phyloP scores from a whole-genome alignment of 306 rosid genomes.

The Trifolium dubium region DNA sequence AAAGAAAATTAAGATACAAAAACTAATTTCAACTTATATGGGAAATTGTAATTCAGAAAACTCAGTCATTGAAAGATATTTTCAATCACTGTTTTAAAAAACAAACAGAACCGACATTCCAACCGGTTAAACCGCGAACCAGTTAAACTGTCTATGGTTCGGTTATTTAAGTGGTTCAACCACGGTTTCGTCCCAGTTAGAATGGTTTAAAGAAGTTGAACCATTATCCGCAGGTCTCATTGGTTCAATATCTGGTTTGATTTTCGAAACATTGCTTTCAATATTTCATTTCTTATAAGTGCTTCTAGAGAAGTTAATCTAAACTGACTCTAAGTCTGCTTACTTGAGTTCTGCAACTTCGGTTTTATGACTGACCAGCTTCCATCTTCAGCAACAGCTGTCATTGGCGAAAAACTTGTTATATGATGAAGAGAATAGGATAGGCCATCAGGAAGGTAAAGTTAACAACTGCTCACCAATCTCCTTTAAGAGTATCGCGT shows the following conservation, averaged over 20 bases:
- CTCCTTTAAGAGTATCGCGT: constrained; percentile 79
- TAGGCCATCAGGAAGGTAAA: constrained; percentile 32
- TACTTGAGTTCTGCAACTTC: constrained; percentile 55
- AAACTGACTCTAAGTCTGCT: constrained; percentile 28
- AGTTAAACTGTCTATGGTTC: too few species aligned
- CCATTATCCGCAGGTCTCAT: too few species aligned
- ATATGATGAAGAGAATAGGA: constrained; percentile 33
- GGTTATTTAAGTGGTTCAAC: too few species aligned
- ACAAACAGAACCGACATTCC: too few species aligned
- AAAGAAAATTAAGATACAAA: neutral
- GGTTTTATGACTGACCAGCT: constrained; percentile 84
- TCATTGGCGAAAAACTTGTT: constrained; percentile 11
- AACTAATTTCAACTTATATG: neutral
- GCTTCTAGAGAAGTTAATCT: neutral
- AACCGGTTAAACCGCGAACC: too few species aligned
- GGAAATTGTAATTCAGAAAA: neutral
- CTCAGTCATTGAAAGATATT: neutral
- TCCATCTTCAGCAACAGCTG: constrained; percentile 79
- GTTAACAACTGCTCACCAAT: constrained; percentile 59
- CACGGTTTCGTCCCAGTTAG: too few species aligned
- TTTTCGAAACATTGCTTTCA: neutral
- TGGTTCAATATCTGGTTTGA: too few species aligned
- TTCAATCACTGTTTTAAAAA: too few species aligned
- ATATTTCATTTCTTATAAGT: neutral
- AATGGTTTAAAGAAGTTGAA: too few species aligned